A percentile compares a stretch with the other conserved stretches of the same genome.
phyloP scores from a whole-genome alignment of 1,284 basidiomycete species.

The Exsudoporus floridanus region DNA sequence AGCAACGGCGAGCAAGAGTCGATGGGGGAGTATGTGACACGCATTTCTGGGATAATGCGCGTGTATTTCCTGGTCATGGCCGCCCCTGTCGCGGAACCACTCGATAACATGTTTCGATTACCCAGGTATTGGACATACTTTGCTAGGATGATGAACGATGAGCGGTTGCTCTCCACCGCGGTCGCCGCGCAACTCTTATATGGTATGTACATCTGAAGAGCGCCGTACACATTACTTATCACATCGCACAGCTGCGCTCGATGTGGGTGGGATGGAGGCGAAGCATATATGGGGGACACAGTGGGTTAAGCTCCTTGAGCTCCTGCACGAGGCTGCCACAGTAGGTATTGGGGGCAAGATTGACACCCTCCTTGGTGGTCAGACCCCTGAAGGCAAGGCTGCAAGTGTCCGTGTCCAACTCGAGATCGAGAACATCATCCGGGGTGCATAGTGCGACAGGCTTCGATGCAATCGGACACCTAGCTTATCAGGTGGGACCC shows the following conservation, averaged over 20 bases:
- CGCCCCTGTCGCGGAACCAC: constrained; percentile 42
- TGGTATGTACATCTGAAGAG: constrained; percentile 48
- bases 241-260: constrained; percentile 57
- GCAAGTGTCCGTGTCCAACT: constrained; percentile 59
- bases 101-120: constrained; percentile 55
- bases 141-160: constrained; percentile 55
- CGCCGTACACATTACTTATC: constrained; percentile 11
- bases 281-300: constrained; percentile 71
- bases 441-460: constrained; percentile 21
- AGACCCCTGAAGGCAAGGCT: constrained; percentile 55
- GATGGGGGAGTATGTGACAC: constrained; percentile 63
- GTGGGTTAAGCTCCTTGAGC: constrained; percentile 71
- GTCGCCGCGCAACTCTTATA: constrained; percentile 63
- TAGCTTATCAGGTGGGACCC: background rate
- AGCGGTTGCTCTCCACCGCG: constrained; percentile 50
- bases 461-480: background rate
- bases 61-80: constrained; percentile 85
- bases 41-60: constrained; percentile 83
- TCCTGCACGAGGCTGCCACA: constrained; percentile 64
- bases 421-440: constrained; percentile 64
- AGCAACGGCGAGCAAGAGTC: constrained; percentile 44
- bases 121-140: constrained; percentile 70
- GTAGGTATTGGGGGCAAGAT: constrained; percentile 44
- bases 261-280: constrained; percentile 67
- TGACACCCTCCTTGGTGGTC: constrained; percentile 49